Base-by-base conservation (phyloP, 768 basidiomycete genomes). In the Lentinula boryana region DNA sequence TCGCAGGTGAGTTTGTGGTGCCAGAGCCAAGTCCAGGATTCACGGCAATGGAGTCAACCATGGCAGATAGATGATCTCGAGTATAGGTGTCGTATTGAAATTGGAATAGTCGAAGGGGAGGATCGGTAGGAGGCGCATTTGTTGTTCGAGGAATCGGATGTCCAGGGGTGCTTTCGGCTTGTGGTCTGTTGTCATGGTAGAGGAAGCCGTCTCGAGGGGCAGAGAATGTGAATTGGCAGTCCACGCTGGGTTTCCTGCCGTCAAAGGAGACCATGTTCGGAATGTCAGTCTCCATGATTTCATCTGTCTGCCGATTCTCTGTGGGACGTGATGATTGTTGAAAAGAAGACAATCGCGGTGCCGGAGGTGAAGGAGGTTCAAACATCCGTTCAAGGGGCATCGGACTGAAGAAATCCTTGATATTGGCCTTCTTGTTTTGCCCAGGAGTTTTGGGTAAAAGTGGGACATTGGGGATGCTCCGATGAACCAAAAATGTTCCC, bases 81-180 rank as follows among this genome's bases (percentile, higher is more conserved):
- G 96, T 99, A 69, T 91, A 95, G 0, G 96, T 98, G 71, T 99
- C 96, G 68, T 98, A 98, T 64, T 93, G 87, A 56, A 95, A 91
- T 68, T 94, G 90, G 74, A 98, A 98, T 40, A 98, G 80, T 12
- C 88, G 86, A 10, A 94, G 82, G 32, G 87, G 86, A 2, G 91
- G 86, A 68, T 93, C 91, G 31, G 86, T 88, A 35, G 78, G 77
- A 31, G 76, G 70, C 31, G 66, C 63, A 36, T 48, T 51, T 35
- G 65, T 64, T 33, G 70, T 66, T 41, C 72, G 61, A 49, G 65
- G 65, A 53, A 69, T 62, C 27, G 74, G 70, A 18, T 75, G 74
- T 62, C 74, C 74, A 27, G 88, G 87, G 0, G 86, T 89, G 66
- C 86, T 86, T 61, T 85, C 81, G 35, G 85, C 85, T 70, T 82